phyloP scores from a whole-genome alignment of 768 basidiomycete species.

The Psilocybe sp. region DNA sequence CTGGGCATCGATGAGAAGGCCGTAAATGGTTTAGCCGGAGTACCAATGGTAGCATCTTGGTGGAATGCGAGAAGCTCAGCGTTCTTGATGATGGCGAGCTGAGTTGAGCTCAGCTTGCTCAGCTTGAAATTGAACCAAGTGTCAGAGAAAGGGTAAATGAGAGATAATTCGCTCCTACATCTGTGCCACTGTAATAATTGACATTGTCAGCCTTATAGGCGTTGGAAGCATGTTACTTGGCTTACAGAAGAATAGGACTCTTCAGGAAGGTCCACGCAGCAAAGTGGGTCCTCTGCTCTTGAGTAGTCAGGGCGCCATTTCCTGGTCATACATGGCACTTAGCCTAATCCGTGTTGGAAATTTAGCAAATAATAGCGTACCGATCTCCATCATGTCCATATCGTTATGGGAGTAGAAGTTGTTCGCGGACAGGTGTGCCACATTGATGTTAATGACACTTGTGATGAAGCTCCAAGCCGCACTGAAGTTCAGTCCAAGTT shows the following conservation, averaged over 20 bases:
- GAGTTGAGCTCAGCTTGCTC: conserved; percentile 31
- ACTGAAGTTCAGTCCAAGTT: conserved; percentile 15
- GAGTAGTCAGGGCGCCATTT: conserved; percentile 45
- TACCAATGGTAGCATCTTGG: conserved; percentile 46
- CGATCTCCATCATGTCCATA: conserved; percentile 45
- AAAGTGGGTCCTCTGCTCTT: conserved; percentile 55
- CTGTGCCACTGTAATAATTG: conserved; percentile 33
- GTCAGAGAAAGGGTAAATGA: too few relatives aligned
- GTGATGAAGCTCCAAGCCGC: conserved; percentile 50
- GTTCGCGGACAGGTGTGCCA: conserved; percentile 36
- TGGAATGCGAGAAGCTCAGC: conserved; percentile 52
- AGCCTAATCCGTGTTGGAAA: too few relatives aligned
- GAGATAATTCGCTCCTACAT: conserved; percentile 21
- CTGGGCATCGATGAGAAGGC: conserved; percentile 33
- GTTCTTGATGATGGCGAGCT: conserved; percentile 50
- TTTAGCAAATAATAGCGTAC: too few relatives aligned
- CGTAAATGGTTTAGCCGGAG: conserved; percentile 47
- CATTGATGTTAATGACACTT: conserved; percentile 43
- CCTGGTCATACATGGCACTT: conserved; percentile 18
- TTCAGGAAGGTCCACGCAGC: conserved; percentile 57
- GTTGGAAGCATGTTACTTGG: neutral
- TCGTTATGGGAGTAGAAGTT: conserved; percentile 52
- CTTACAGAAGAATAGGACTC: conserved; percentile 50
- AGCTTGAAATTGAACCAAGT: conserved; percentile 27
- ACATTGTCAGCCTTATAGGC: too few relatives aligned